Base-by-base conservation (phyloP, 2,329 filamentous ascomycete genomes). In the Hymenoscyphus infarciens region DNA sequence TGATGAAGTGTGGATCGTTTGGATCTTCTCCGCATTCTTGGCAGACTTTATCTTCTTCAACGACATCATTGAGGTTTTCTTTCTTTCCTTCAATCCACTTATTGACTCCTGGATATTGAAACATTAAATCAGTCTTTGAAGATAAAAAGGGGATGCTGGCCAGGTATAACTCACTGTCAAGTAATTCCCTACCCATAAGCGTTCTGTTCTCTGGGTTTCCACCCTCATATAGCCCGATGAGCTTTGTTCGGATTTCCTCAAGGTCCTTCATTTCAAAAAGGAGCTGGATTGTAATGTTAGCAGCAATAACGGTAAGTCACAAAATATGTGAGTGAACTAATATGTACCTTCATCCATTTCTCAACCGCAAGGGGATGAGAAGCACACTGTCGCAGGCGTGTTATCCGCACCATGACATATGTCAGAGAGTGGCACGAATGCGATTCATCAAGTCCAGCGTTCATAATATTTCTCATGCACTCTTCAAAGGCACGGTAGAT, bases 341-440 rank as follows among this genome's bases (percentile, higher is more conserved):
- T 4, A 27, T n/a, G n/a, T 35, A 62, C 63, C 57, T 62, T 57
- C 1, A 59, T 55, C 5, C 55, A 6, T 19, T 57, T n/a, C 55
- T 65, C 63, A 2, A 59, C 52, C 3, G 61, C 31, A 13, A 65
- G 35, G 0, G 63, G 63, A 56, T 63, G 59, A 6, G 63, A 56
- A 4, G 56, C 63, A 56, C 61, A 59, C 29, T 59, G 57, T 33
- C 57, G 29, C 19, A 59, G 35, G 10, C 39, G 31, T 31, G 39
- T 52, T 15, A 59, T 5, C 15, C 49, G 57, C 15, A 52, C 38
- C 5, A 29, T 4, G 15, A 59, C 15, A 22, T 59, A n/a, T 7
- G 8, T 27, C n/a, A 49, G 5, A 8, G 27, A 52, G 10, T 59
- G 52, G 19, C 13, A 16, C 11, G 25, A n/a, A 13, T 59, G 22